Base-by-base conservation (phyloP, 2,329 filamentous ascomycete species). In the Sarocladium strictum region DNA sequence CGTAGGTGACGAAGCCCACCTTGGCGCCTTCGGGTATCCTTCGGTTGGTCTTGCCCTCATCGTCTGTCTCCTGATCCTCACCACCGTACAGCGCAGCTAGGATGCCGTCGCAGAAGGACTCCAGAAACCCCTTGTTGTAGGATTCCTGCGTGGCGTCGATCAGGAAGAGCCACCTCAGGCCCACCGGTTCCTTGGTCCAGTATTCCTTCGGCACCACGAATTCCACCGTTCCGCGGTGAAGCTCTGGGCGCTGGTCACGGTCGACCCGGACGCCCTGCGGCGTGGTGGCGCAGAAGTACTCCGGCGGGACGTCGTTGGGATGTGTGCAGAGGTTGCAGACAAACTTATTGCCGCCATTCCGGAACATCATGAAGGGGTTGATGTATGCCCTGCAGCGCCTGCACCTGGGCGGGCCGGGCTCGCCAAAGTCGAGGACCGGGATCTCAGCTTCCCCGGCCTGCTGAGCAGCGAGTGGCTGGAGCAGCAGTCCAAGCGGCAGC, bases 351-450 rank as follows among this genome's bases (percentile, higher is more conserved):
- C 94, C 94, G 35, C 93, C 93, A 15, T 88, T 87, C 56, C 88
- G 83, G 78, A 99, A 99, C 66, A 92, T 89, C 94, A 99, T 97
- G 68, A 99, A 99, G 1, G 94, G 94, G 66, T 99, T 99, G 73
- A 99, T 95, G 72, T 99, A 99, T 14, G 93, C 88, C 66, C 94
- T 83, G 75, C 94, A 99, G 72, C 94, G 81, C 63, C 90, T 84
- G 72, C 94, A 99, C 68, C 94, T 83, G 21, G 94, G 94, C 38
- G 94, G 94, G 0, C 94, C 94, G 37, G 76, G 74, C 40, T 97
- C 91, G 50, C 94, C 94, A 77, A 97, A 99, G 72, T 99, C 94
- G 23, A 99, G 79, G 3, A 99, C 87, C 1, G 94, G 94, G 54
- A 99, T 86, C 1, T 90, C 83, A 50, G 87, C 79, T 72, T 99